Conservation (phyloP, 2,329 filamentous ascomycete genomes). For the Alternaria gaisen region DNA sequence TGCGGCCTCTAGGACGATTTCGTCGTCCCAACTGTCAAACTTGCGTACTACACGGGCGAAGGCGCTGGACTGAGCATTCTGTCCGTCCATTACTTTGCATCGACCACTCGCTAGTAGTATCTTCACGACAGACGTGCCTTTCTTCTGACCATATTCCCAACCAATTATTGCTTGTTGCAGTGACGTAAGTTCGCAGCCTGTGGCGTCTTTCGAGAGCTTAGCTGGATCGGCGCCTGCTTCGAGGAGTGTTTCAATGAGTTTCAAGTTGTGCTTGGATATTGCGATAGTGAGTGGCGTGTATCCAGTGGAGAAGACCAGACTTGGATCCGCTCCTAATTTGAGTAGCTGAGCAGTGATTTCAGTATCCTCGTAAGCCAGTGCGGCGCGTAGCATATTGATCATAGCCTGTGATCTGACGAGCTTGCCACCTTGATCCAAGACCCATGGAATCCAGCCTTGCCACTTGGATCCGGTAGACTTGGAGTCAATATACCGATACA, state of each 20-base stretch:
- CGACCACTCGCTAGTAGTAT: constrained; percentile 21
- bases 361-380: constrained; percentile 18
- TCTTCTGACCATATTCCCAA: constrained; percentile 6
- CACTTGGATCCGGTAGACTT: background rate
- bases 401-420: constrained; percentile 25
- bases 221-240: constrained; percentile 27
- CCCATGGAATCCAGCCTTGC: constrained; percentile 32
- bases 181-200: constrained; percentile 8
- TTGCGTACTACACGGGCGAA: constrained; percentile 25
- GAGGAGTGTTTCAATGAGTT: constrained; percentile 25
- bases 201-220: background rate
- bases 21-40: constrained; percentile 9
- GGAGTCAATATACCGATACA: constrained; percentile 18
- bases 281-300: constrained; percentile 25
- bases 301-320: constrained; percentile 18
- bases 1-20: background rate
- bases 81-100: constrained; percentile 30
- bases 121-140: constrained; percentile 25
- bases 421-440: constrained; percentile 27
- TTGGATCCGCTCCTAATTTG: constrained; percentile 24
- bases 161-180: constrained; percentile 25
- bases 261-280: constrained; percentile 17
- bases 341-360: constrained; percentile 24
- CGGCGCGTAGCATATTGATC: constrained; percentile 25
- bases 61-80: constrained; percentile 11